These are phyloP conservation scores for Pinus taeda DNA, from an alignment of 75 land plant species.

Conservation along the genomic window DNA sequence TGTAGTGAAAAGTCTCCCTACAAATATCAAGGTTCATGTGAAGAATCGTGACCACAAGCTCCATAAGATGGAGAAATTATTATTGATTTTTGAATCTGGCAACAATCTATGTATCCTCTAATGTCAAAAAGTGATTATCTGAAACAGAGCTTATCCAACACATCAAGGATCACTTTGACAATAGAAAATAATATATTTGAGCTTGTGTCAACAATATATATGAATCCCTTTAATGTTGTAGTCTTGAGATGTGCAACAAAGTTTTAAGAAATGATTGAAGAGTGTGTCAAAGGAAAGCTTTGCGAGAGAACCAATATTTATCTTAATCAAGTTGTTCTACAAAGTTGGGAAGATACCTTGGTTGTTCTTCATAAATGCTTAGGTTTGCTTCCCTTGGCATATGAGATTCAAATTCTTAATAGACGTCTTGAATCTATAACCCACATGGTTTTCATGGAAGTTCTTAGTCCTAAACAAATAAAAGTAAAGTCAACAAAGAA, in stretches of 20 bases:
- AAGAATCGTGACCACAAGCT: constrained; percentile 50
- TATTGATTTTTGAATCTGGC: neutral
- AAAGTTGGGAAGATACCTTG: constrained; percentile 60
- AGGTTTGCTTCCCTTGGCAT: constrained; percentile 52
- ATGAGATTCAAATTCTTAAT: constrained; percentile 69
- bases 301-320: constrained; percentile 63
- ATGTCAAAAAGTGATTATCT: constrained; percentile 67
- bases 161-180: constrained; percentile 41
- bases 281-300: constrained; percentile 51
- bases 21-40: constrained; percentile 45
- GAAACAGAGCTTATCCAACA: constrained; percentile 25
- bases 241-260: constrained; percentile 72
- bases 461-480: constrained; percentile 62
- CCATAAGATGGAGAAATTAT: constrained; percentile 57
- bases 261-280: constrained; percentile 77
- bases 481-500: constrained; percentile 34
- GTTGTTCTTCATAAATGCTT: constrained; percentile 43
- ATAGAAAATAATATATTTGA: constrained; percentile 61
- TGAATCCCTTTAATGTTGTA: constrained; percentile 69
- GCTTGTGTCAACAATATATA: constrained; percentile 35
- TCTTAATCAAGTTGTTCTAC: constrained; percentile 67
- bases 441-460: constrained; percentile 86
- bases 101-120: constrained; percentile 35
- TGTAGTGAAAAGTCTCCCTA: constrained; percentile 20
- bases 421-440: constrained; percentile 75